Evolutionary conservation across 1,139 yeast species (phyloP).

Genomic region (Geotrichum restrictum): DNA sequence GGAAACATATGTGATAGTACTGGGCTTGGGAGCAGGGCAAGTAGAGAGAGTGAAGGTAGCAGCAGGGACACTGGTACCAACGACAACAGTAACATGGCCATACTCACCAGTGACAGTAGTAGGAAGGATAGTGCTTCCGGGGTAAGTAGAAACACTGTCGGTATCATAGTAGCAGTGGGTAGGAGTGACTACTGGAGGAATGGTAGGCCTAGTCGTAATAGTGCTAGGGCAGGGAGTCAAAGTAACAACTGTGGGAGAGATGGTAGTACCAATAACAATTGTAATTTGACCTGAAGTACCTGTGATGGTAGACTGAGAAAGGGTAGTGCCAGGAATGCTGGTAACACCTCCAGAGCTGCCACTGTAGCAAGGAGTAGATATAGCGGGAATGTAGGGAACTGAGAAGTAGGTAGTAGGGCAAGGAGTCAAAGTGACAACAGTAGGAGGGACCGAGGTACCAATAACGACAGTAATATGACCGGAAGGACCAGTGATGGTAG

Average conservation of each 20-base stretch:
- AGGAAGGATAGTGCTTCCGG: constrained; percentile 12
- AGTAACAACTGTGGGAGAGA: constrained; percentile 14
- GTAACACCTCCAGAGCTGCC: constrained; percentile 5
- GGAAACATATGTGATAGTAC: constrained; percentile 7
- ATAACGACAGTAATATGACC: constrained; percentile 13
- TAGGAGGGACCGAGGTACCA: constrained; percentile 14
- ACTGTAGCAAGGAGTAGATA: constrained; percentile 11
- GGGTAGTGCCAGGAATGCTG: constrained; percentile 15
- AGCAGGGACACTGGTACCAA: constrained; percentile 13
- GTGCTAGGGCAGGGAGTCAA: constrained; percentile 17
- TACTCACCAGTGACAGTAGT: constrained; percentile 13
- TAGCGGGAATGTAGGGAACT: constrained; percentile 11
- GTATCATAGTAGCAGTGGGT: constrained; percentile 12
- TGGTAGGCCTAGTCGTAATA: constrained; percentile 11
- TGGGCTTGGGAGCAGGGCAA: constrained; percentile 14
- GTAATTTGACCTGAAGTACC: constrained; percentile 11
- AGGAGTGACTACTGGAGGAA: constrained; percentile 13
- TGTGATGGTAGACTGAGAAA: constrained; percentile 11
- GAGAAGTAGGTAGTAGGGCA: constrained; percentile 12
- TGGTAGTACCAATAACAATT: constrained; percentile 11
- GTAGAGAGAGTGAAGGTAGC: constrained; percentile 10
- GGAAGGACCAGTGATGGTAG: constrained; percentile 7
- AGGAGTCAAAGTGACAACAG: constrained; percentile 15
- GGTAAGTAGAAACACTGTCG: constrained; percentile 7
- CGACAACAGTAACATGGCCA: constrained; percentile 14